Evolutionary conservation across 202 grass and related monocot species (phyloP).

Genomic region (Alloteropsis angusta): DNA sequence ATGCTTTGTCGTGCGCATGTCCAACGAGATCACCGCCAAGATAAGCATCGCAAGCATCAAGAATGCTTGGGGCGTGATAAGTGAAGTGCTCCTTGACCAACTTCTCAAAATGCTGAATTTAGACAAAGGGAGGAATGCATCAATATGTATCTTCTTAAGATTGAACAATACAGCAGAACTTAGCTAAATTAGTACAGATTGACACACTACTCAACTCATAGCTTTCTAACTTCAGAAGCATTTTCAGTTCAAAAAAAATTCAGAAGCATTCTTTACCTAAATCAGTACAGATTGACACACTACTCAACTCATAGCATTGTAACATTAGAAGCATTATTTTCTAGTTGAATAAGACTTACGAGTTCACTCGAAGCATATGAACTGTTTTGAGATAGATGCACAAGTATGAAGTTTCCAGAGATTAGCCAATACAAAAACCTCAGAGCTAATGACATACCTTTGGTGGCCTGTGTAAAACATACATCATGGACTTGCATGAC

Average conservation of each 20-base stretch:
- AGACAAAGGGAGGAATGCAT: neutral
- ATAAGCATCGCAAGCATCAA: conserved; percentile 63
- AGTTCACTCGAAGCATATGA: neutral
- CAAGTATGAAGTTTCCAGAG: conserved; percentile 2
- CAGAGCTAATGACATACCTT: conserved; percentile 46
- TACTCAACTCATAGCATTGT: neutral
- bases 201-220: neutral
- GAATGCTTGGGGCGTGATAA: conserved; percentile 29
- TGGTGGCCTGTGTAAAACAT: conserved; percentile 67
- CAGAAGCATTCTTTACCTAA: neutral
- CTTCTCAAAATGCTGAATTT: conserved; percentile 80
- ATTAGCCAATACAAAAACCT: neutral
- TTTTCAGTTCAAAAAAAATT: no score
- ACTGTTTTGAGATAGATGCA: neutral
- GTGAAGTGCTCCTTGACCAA: conserved; percentile 83
- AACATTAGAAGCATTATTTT: neutral
- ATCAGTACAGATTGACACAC: neutral
- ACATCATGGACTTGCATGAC: conserved; percentile 89
- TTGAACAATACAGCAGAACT: neutral
- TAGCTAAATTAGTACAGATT: neutral
- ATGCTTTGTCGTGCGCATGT: conserved; percentile 10
- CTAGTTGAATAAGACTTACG: neutral
- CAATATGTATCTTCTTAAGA: conserved; percentile 13
- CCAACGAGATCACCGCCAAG: conserved; percentile 58
- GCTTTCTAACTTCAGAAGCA: neutral